Evolutionary conservation across 164 flowering plant species (phyloP), one percentile per base, ranked within the genome.

Genomic region (Annona cherimola): DNA sequence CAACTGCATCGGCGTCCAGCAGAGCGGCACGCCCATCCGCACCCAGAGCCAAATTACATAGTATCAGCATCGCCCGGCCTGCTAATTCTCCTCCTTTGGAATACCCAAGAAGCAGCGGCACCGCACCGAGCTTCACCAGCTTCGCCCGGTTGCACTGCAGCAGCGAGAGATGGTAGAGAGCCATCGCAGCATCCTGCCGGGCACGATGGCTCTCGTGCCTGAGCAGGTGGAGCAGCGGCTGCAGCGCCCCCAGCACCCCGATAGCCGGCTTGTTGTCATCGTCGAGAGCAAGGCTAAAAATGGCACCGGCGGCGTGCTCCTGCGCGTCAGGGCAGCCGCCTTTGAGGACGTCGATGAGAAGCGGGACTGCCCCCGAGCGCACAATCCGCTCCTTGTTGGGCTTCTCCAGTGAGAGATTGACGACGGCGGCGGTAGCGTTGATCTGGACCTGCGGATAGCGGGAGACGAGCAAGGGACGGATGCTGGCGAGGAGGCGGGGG

Each of bases 231-330:
- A 96, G 81, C 5, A 96, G 77, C 6, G 97, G 96, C 59, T 78
- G 90, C 69, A 93, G 61, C 9, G 91, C 99, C 16, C 99, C 99
- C 20, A 96, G 73, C 0, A 90, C 98, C 18, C 99, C 99, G 19
- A 96, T 90, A 20, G 97, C 99, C 71, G 86, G 89, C 79, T 90
- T 92, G 81, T 91, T 93, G 50, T 88, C 92, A 46, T 96, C 97
- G 0, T 91, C 94, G 1, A 96, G 75, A 0, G 98, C 84, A 20
- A 96, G 80, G 70, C 97, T 91, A 80, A 96, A 96, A 8, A 96
- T 74, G 4, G 96, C 98, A 0, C 99, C 99, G 4, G 96, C 94
- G 0, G 94, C 98, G 81, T 94, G 99, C 70, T 95, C 99, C 76
- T 86, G 94, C 41, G 97, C 66, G 64, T 95, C 99, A 1, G 73